Evolutionary conservation across 768 basidiomycete genomes (phyloP).

Genomic region (Podaxis carcinomalis): DNA sequence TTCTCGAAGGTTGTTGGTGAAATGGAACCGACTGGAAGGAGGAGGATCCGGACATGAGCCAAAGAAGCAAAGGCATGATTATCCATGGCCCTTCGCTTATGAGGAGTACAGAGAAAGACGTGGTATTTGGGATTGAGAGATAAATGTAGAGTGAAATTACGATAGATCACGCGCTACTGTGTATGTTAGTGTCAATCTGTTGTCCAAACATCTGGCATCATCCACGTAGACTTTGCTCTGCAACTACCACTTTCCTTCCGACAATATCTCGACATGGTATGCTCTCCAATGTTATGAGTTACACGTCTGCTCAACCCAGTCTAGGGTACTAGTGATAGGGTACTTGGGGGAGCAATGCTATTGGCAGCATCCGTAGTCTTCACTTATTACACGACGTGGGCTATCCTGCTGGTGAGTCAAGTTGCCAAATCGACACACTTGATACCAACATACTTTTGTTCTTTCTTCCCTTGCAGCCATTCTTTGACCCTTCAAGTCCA

Average conservation of each 20-base stretch:
- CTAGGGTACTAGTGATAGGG: slow-evolving; percentile 79
- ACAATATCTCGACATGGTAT: slow-evolving; percentile 5
- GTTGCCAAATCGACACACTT: not conserved
- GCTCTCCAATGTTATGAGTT: not conserved
- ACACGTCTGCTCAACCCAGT: not conserved
- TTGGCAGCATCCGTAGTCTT: slow-evolving; percentile 73
- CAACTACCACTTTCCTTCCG: not conserved
- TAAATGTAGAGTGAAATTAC: not conserved
- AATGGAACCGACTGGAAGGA: slow-evolving; percentile 83
- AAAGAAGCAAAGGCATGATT: slow-evolving; percentile 73
- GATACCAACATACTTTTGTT: slow-evolving; percentile 9
- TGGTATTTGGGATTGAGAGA: not conserved
- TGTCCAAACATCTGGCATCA: not conserved
- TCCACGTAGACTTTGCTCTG: not conserved
- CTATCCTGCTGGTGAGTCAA: slow-evolving; percentile 71
- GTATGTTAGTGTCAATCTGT: not conserved
- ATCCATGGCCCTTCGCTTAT: slow-evolving; percentile 46
- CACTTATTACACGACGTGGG: slow-evolving; percentile 90
- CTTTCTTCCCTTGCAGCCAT: slow-evolving; percentile 47
- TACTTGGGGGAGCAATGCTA: slow-evolving; percentile 76
- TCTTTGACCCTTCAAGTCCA: slow-evolving; percentile 71
- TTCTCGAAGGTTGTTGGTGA: slow-evolving; percentile 63
- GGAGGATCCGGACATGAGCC: slow-evolving; percentile 79
- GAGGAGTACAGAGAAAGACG: not conserved
- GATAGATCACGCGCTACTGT: not conserved